Percentiles rank a stretch among this genome's conserved stretches.
Evolutionary conservation across 148 eudicot genomes (phyloP).

Genomic region (Tetragonia tetragonoides): DNA sequence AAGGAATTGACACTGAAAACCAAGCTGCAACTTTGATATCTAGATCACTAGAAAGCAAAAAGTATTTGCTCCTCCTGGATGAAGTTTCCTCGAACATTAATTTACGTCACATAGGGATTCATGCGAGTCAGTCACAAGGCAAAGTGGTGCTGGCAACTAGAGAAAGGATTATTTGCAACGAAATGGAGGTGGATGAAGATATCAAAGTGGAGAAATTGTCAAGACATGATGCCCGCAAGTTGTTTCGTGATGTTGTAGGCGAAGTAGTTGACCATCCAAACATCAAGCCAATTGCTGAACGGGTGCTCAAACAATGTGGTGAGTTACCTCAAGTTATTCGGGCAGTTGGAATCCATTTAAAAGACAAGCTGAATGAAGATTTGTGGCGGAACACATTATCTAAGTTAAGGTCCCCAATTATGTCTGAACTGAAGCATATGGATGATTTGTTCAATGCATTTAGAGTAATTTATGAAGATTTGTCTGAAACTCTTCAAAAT

Average conservation of each 20-base stretch:
- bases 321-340: constrained; percentile 29
- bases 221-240: constrained; percentile 21
- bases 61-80: constrained; percentile 32
- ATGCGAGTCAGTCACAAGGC: constrained; percentile 17
- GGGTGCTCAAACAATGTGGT: constrained; percentile 26
- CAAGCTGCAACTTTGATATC: constrained; percentile 19
- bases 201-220: constrained; percentile 27
- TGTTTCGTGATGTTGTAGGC: constrained; percentile 28
- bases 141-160: constrained; percentile 32
- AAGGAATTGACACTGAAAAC: background rate
- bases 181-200: constrained; percentile 21
- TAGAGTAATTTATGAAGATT: constrained; percentile 8
- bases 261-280: constrained; percentile 15
- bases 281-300: constrained; percentile 25
- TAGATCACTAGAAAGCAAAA: constrained; percentile 14
- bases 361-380: constrained; percentile 14
- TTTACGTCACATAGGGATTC: constrained; percentile 25
- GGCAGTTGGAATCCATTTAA: constrained; percentile 22
- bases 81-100: constrained; percentile 20
- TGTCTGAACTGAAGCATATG: constrained; percentile 13
- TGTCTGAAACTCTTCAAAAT: constrained; percentile 4
- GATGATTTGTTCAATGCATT: constrained; percentile 20
- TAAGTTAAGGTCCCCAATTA: constrained; percentile 17
- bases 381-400: constrained; percentile 22
- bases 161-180: constrained; percentile 7